These are phyloP conservation scores for Melanogaster broomeanus DNA, from an alignment of 768 basidiomycete species.

Conservation along the genomic window DNA sequence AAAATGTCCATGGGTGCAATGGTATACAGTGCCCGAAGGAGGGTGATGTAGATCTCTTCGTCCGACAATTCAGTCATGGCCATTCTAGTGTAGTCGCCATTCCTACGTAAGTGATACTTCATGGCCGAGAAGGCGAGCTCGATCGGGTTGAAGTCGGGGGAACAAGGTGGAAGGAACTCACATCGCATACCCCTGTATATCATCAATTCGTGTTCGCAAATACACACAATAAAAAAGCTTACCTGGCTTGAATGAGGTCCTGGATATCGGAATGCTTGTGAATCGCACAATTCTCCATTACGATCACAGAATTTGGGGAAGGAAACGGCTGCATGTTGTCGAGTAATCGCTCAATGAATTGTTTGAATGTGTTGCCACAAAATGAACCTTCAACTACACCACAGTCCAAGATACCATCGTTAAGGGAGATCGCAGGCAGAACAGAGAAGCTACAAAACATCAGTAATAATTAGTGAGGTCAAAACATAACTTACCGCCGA, in stretches of 20 bases:
- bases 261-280: slow-evolving; percentile 38
- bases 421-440: slow-evolving; percentile 29
- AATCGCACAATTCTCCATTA: slow-evolving; percentile 41
- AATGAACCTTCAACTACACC: slow-evolving; percentile 32
- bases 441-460: slow-evolving; percentile 26
- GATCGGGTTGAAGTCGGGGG: slow-evolving; percentile 39
- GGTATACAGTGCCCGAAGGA: slow-evolving; percentile 22
- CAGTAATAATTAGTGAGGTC: background rate
- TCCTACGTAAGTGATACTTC: slow-evolving; percentile 20
- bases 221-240: slow-evolving; percentile 3
- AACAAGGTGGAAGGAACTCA: slow-evolving; percentile 34
- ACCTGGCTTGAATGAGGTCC: slow-evolving; percentile 27
- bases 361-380: slow-evolving; percentile 24
- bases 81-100: slow-evolving; percentile 12
- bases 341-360: slow-evolving; percentile 37
- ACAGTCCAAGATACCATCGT: slow-evolving; percentile 34
- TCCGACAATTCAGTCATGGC: slow-evolving; percentile 19
- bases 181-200: background rate
- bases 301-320: slow-evolving; percentile 34
- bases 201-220: background rate
- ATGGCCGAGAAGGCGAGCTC: slow-evolving; percentile 31
- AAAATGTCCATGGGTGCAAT: slow-evolving; percentile 18
- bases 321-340: slow-evolving; percentile 40
- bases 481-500: slow-evolving; percentile 10
- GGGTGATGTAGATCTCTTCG: slow-evolving; percentile 20